phyloP scores from a whole-genome alignment of 306 rosid species.

The Dryas octopetala region DNA sequence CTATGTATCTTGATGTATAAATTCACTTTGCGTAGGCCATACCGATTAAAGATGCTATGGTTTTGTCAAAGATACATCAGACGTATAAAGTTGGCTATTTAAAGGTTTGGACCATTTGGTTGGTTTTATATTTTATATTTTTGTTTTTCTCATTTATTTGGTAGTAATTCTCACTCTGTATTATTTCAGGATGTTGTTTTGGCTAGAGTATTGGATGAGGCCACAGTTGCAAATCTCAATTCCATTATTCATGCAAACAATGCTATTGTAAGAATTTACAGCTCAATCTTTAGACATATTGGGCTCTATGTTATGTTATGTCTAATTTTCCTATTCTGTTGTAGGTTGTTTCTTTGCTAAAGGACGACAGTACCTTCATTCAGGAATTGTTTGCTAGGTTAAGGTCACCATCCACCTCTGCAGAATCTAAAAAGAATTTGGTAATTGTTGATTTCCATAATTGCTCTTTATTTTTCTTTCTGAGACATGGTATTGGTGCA shows the following conservation, averaged over 20 bases:
- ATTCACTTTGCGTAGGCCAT: constrained; percentile 61
- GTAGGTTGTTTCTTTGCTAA: constrained; percentile 84
- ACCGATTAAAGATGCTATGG: constrained; percentile 76
- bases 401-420: constrained; percentile 62
- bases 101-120: constrained; percentile 52
- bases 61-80: constrained; percentile 92
- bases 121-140: constrained; percentile 11
- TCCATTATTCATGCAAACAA: constrained; percentile 87
- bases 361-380: constrained; percentile 85
- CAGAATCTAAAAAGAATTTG: constrained; percentile 84
- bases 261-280: constrained; percentile 60
- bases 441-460: constrained; percentile 40
- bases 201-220: constrained; percentile 86
- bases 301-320: constrained; percentile 10
- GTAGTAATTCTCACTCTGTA: constrained; percentile 27
- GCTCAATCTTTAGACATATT: constrained; percentile 7
- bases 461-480: background rate
- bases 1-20: background rate
- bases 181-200: constrained; percentile 78
- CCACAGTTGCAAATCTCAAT: constrained; percentile 74
- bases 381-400: constrained; percentile 89
- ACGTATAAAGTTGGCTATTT: constrained; percentile 90
- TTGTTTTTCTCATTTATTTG: constrained; percentile 6
- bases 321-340: constrained; percentile 31
- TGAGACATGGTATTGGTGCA: background rate